Base-by-base conservation (phyloP, 2,329 filamentous ascomycete species). In the Hyphodiscus sp. region DNA sequence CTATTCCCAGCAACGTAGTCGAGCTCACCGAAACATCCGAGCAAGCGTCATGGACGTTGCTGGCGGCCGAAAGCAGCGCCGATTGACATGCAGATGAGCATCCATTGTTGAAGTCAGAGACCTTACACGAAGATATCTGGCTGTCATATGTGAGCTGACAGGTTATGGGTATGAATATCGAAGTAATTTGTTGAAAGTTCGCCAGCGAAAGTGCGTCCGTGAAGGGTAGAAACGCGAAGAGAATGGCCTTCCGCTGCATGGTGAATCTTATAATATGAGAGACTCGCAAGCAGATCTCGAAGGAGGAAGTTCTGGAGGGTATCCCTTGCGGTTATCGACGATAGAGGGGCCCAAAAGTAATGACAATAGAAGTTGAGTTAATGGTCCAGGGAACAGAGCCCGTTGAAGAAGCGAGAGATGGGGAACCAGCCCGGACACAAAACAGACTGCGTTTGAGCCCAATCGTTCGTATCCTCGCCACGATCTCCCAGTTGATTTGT, bases 181-280 rank as follows among this genome's bases (percentile, higher is more conserved):
- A 55, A 7, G 62, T 58, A 38, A 67, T 62, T 20, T 55, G 52
- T 52, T 68, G 66, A 41, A 68, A 68, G 49, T 66, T 65, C 41
- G 61, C 61, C 13, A 68, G 59, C 18, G 66, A 66, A 20, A 68
- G 53, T 23, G 66, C 65, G 42, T 60, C 58, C 19, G 57, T 53
- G 18, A 53, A 50, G 19, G 58, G 61, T 44, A 65, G 44, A 45
- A 58, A 52, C 11, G 43, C 53, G 29, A 60, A 59, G 38, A 65
- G 47, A 38, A 52, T 51, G 7, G 59, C 33, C 50, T 58, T 61
- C 42, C 53, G 57, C 52, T 57, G 56, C 63, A 65, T 66, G 19
- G 60, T 45, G 42, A 52, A 50, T 16, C 42, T 51, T 30, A 13
- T 38, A 2, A 18, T 48, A 43, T 47, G 33, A 38, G 47, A 54